phyloP scores from a whole-genome alignment of 495 filamentous ascomycete genomes.

The Jackrogersella minutella region DNA sequence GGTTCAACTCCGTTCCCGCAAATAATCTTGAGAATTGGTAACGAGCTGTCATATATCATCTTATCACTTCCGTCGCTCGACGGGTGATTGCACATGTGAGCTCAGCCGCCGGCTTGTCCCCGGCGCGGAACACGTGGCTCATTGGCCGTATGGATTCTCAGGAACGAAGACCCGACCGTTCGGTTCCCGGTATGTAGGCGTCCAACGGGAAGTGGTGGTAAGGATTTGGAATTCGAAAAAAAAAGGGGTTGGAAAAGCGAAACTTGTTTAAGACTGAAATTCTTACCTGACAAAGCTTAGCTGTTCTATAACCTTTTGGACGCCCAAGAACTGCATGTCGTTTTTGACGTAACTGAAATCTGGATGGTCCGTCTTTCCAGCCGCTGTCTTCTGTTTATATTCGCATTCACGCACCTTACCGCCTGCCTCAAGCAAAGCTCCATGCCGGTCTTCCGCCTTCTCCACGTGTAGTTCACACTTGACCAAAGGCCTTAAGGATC shows the following conservation, averaged over 20 bases:
- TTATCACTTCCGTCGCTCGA: slow-evolving; percentile 30
- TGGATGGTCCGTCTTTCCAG: slow-evolving; percentile 51
- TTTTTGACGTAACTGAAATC: slow-evolving; percentile 47
- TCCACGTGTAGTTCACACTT: slow-evolving; percentile 85
- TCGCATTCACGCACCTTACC: slow-evolving; percentile 30
- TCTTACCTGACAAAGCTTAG: slow-evolving; percentile 60
- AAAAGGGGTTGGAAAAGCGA: not conserved
- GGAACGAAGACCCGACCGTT: slow-evolving; percentile 21
- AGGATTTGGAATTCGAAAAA: slow-evolving; percentile 2
- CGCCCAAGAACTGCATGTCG: slow-evolving; percentile 49
- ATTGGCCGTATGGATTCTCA: slow-evolving; percentile 15
- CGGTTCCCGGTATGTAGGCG: slow-evolving; percentile 27
- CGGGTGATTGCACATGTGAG: slow-evolving; percentile 38
- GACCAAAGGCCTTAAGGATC: slow-evolving; percentile 56
- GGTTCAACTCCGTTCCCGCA: slow-evolving; percentile 20
- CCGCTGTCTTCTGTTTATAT: slow-evolving; percentile 47
- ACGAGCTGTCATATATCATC: slow-evolving; percentile 18
- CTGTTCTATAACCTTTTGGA: slow-evolving; percentile 52
- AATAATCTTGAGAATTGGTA: not conserved
- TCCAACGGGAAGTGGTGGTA: slow-evolving; percentile 12
- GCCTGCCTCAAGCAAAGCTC: slow-evolving; percentile 17
- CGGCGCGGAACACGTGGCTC: slow-evolving; percentile 13
- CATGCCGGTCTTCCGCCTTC: slow-evolving; percentile 52
- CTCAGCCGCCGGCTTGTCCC: slow-evolving; percentile 32
- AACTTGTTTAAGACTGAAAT: slow-evolving; percentile 8